phyloP scores from a whole-genome alignment of 306 rosid species.

The Arachis hypogaea region DNA sequence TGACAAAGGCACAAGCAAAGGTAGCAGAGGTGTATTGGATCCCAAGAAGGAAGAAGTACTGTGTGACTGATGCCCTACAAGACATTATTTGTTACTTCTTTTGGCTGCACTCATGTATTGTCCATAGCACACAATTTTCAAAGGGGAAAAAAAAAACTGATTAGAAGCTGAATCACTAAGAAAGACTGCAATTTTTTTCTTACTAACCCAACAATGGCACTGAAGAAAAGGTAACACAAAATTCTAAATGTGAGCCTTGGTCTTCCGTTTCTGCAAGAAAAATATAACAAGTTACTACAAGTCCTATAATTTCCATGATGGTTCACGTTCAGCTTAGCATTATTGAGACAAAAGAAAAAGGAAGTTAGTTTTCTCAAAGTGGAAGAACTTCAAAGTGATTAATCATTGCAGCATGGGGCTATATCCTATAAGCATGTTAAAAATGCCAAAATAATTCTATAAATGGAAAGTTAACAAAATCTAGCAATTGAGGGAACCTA shows the following conservation, averaged over 20 bases:
- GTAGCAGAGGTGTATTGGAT: slow-evolving; percentile 89
- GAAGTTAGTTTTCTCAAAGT: background rate
- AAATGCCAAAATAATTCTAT: background rate
- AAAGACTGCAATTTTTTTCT: slow-evolving; percentile 4
- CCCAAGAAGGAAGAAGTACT: slow-evolving; percentile 83
- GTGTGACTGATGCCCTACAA: slow-evolving; percentile 78
- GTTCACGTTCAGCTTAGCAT: slow-evolving; percentile 11
- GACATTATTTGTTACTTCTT: background rate
- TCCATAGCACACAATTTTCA: background rate
- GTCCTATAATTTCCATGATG: background rate
- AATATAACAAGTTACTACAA: background rate
- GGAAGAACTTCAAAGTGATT: slow-evolving; percentile 7
- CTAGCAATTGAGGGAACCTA: slow-evolving; percentile 37
- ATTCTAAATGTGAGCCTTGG: slow-evolving; percentile 64
- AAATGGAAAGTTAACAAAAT: slow-evolving; percentile 2
- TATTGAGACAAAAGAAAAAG: slow-evolving; percentile 7
- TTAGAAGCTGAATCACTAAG: slow-evolving; percentile 3
- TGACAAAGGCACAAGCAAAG: slow-evolving; percentile 71
- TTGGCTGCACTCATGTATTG: slow-evolving; percentile 7
- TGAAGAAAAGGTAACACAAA: slow-evolving; percentile 75
- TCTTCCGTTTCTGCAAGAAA: slow-evolving; percentile 66
- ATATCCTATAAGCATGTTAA: background rate
- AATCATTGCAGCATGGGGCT: slow-evolving; percentile 11
- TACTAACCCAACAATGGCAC: slow-evolving; percentile 86
- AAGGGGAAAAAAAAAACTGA: background rate